Conservation (phyloP, 371 early-diverging fungal genomes). For the Chytridium lagenaria region DNA sequence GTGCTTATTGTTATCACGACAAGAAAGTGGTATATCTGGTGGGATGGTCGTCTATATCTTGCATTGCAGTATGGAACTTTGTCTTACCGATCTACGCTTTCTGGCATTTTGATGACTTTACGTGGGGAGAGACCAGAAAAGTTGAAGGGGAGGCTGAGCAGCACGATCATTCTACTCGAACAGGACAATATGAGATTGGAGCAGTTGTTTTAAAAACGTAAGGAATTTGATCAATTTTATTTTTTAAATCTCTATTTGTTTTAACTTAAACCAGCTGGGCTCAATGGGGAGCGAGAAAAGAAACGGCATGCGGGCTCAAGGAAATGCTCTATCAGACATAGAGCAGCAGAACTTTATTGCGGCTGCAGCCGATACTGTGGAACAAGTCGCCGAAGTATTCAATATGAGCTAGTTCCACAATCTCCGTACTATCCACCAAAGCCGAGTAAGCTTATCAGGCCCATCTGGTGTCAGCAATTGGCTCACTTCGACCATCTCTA, state of each 20-base stretch:
- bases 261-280: slow-evolving; percentile 41
- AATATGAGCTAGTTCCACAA: background rate
- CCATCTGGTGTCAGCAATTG: background rate
- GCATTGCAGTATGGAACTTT: slow-evolving; percentile 94
- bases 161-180: slow-evolving; percentile 40
- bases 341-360: background rate
- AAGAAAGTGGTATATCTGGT: slow-evolving; percentile 80
- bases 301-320: slow-evolving; percentile 16
- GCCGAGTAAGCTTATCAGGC: background rate
- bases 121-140: slow-evolving; percentile 97
- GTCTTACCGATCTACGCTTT: slow-evolving; percentile 96
- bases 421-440: background rate
- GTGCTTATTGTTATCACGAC: slow-evolving; percentile 87
- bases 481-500: background rate
- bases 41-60: slow-evolving; percentile 96
- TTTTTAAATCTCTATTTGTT: background rate
- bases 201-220: slow-evolving; percentile 23
- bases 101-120: slow-evolving; percentile 99
- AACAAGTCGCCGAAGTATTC: slow-evolving; percentile 2
- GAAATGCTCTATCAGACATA: background rate
- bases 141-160: slow-evolving; percentile 71
- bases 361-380: slow-evolving; percentile 10
- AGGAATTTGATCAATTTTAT: slow-evolving; percentile 3
- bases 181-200: slow-evolving; percentile 37
- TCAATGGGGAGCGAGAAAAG: slow-evolving; percentile 75